A percentile compares a stretch with the other conserved stretches of the same genome.
Evolutionary conservation across 2,329 filamentous ascomycete genomes (phyloP).

Genomic region (Trematosphaeria pertusa): DNA sequence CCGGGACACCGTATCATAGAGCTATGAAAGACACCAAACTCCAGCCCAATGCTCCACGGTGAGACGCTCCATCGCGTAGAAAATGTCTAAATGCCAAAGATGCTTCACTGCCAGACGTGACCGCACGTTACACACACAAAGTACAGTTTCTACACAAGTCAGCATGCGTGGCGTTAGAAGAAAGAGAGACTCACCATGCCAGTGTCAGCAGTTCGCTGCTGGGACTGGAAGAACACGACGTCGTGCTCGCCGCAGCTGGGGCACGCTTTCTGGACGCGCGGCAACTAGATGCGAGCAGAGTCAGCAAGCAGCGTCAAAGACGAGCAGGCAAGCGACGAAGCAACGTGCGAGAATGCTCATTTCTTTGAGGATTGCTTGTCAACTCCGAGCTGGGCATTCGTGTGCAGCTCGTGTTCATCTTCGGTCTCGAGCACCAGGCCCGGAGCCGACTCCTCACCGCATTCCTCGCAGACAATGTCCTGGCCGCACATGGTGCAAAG

Average conservation of each 20-base stretch:
- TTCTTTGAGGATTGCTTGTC: constrained; percentile 42
- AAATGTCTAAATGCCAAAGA: constrained; percentile 12
- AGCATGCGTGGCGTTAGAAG: constrained; percentile 9
- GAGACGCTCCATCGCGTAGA: constrained; percentile 8
- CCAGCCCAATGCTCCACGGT: constrained; percentile 37
- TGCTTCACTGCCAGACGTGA: constrained; percentile 70
- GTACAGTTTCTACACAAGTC: constrained; percentile 55
- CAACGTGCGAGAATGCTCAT: constrained; percentile 36
- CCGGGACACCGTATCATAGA: constrained; percentile 35
- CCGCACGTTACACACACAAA: constrained; percentile 91
- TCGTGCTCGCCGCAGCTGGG: constrained; percentile 85
- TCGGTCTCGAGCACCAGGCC: constrained; percentile 55
- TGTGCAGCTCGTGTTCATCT: constrained; percentile 37
- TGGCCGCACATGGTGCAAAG: constrained; percentile 67
- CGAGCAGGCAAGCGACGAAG: constrained; percentile 43
- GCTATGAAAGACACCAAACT: constrained; percentile 36
- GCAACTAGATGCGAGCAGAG: constrained; percentile 70
- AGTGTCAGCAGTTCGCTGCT: constrained; percentile 94
- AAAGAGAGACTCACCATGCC: constrained; percentile 77
- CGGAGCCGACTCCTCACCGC: constrained; percentile 54
- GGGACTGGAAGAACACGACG: constrained; percentile 98
- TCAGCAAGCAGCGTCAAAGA: constrained; percentile 47
- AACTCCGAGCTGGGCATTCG: constrained; percentile 30
- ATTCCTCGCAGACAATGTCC: constrained; percentile 61
- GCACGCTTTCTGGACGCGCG: constrained; percentile 84